These are phyloP conservation scores for Glaciozyma antarctica DNA, from an alignment of 768 basidiomycete genomes.

Conservation along the genomic window DNA sequence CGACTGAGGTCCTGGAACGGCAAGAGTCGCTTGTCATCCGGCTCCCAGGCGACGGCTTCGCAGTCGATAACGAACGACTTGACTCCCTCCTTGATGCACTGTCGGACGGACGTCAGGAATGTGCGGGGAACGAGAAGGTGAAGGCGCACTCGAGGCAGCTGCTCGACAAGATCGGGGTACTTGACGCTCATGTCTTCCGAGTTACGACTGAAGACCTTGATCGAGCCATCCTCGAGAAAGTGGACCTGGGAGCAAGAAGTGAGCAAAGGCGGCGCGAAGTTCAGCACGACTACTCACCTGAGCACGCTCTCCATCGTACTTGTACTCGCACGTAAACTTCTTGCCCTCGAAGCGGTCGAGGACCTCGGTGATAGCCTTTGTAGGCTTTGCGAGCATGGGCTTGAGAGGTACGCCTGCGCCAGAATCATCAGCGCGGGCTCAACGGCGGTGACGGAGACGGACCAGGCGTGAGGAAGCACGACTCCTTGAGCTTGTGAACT, in stretches of 20 bases:
- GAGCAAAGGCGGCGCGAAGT: neutral
- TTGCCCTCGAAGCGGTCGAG: constrained; percentile 93
- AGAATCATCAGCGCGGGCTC: neutral
- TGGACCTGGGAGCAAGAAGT: constrained; percentile 53
- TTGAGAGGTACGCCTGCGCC: constrained; percentile 67
- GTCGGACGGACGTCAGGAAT: neutral
- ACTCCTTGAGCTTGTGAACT: constrained; percentile 55
- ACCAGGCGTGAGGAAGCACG: constrained; percentile 87
- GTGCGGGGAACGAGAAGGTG: neutral
- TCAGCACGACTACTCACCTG: constrained; percentile 48
- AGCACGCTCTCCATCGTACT: constrained; percentile 97
- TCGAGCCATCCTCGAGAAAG: constrained; percentile 64
- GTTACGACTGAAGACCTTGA: constrained; percentile 80
- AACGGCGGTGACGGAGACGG: constrained; percentile 5
- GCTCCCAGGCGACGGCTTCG: constrained; percentile 95
- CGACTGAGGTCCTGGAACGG: constrained; percentile 96
- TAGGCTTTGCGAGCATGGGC: constrained; percentile 98
- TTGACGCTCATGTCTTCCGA: constrained; percentile 99
- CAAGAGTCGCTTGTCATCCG: constrained; percentile 52
- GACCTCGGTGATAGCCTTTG: constrained; percentile 96
- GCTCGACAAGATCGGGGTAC: constrained; percentile 94
- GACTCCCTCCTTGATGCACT: constrained; percentile 72
- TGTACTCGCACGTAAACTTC: constrained; percentile 96
- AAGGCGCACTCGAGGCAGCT: constrained; percentile 64
- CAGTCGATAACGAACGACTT: constrained; percentile 90